Evolutionary conservation across 345 rosid genomes (phyloP).

Genomic region (Dipteronia dyeriana): DNA sequence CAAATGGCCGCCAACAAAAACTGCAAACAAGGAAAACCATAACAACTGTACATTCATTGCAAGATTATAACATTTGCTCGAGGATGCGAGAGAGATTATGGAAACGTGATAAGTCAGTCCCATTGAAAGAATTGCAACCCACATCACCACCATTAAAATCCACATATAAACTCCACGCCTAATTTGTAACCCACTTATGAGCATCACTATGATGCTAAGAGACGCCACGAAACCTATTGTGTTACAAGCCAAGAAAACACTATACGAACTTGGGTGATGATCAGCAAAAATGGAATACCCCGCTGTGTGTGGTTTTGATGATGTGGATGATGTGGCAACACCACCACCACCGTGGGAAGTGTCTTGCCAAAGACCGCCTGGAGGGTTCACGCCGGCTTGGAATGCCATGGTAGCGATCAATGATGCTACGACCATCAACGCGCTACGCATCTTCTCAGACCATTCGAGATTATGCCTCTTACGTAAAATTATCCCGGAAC

Average conservation of each 20-base stretch:
- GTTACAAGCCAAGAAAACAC: background rate
- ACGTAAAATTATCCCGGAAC: no score
- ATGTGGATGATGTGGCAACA: background rate
- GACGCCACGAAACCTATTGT: slow-evolving; percentile 15
- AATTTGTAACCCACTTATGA: slow-evolving; percentile 17
- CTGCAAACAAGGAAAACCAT: no score
- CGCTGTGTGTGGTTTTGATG: no score
- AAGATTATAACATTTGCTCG: no score
- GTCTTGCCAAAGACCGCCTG: slow-evolving; percentile 17
- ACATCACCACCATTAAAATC: slow-evolving; percentile 2
- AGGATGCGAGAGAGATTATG: no score
- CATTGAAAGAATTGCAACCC: slow-evolving; percentile 7
- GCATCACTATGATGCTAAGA: slow-evolving; percentile 15
- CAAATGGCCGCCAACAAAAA: no score
- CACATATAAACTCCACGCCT: background rate
- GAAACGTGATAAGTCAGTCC: background rate
- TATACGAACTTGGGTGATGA: no score
- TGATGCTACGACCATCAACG: slow-evolving; percentile 21
- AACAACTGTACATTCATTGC: no score
- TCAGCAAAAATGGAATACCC: no score
- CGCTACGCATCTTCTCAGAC: background rate
- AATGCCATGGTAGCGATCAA: slow-evolving; percentile 24
- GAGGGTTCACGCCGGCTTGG: slow-evolving; percentile 21
- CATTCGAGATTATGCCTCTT: background rate
- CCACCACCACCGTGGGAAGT: background rate